Percentiles rank a stretch among this genome's conserved stretches.
These are phyloP conservation scores for Elsinoe ampelina DNA, from an alignment of 2,329 filamentous ascomycete genomes.

Conservation along the genomic window DNA sequence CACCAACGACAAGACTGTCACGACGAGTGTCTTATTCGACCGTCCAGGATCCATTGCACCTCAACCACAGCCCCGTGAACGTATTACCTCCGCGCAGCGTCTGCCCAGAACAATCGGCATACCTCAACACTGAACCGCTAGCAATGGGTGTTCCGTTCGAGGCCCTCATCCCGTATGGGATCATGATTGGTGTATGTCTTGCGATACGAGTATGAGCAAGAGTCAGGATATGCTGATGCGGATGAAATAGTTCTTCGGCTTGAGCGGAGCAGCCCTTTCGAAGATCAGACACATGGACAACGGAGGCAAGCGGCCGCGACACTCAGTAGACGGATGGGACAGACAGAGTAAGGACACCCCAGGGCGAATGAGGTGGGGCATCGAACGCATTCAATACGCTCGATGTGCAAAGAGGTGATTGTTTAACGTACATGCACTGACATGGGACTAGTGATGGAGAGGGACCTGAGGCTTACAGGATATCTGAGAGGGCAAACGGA, in stretches of 20 bases:
- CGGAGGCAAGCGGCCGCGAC: conserved; percentile 52
- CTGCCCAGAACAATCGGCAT: not conserved
- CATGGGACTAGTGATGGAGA: conserved; percentile 51
- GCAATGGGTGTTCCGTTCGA: conserved; percentile 59
- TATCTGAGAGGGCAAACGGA: conserved; percentile 53
- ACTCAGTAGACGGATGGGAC: conserved; percentile 55
- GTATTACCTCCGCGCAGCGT: not conserved
- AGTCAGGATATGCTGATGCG: conserved; percentile 14
- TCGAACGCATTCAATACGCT: not conserved
- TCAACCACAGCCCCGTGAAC: not conserved
- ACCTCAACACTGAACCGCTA: not conserved
- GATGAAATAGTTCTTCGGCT: conserved; percentile 48
- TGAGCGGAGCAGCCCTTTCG: conserved; percentile 50
- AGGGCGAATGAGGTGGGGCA: not conserved
- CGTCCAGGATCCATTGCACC: not conserved
- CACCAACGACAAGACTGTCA: no score
- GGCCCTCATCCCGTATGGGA: conserved; percentile 54
- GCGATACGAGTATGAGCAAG: conserved; percentile 14
- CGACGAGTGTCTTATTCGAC: no score
- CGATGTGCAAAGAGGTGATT: no score
- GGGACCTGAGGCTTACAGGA: conserved; percentile 54
- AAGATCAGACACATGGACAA: conserved; percentile 52
- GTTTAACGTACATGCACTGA: not conserved
- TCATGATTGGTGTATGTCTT: conserved; percentile 50
- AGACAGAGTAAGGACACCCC: conserved; percentile 40